phyloP scores from a whole-genome alignment of 139 green algal genomes.

The Tetradesmus lagerheimii region DNA sequence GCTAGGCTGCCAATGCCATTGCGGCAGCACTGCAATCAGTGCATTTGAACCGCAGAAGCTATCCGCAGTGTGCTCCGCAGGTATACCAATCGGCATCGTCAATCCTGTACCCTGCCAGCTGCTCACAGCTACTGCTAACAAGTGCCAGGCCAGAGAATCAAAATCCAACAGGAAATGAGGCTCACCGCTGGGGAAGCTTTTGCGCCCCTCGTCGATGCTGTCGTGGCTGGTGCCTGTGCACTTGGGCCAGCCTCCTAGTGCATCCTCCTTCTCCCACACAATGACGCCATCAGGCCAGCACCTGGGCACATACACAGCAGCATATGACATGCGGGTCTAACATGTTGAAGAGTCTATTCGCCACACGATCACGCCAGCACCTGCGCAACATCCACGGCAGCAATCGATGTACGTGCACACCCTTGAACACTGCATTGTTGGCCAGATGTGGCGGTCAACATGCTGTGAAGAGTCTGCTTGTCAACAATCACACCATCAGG shows the following conservation, averaged over 20 bases:
- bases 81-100: too few species aligned
- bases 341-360: background rate
- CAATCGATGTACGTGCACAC: too few species aligned
- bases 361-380: background rate
- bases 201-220: constrained; percentile 8
- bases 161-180: background rate
- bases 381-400: background rate
- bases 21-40: background rate
- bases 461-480: too few species aligned
- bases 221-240: constrained; percentile 1
- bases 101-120: too few species aligned
- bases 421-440: background rate
- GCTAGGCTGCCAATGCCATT: background rate
- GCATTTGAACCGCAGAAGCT: too few species aligned
- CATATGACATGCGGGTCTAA: too few species aligned
- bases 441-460: too few species aligned
- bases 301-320: background rate
- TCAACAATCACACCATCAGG: too few species aligned
- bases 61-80: too few species aligned
- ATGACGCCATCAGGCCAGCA: constrained; percentile 41
- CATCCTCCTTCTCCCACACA: constrained; percentile 33
- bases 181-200: constrained; percentile 47
- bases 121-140: too few species aligned
- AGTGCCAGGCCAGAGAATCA: background rate
- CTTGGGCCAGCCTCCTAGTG: background rate